Evolutionary conservation across 257 asterid species (phyloP), one percentile per base, ranked within the genome.

Genomic region (Jasminum sambac): DNA sequence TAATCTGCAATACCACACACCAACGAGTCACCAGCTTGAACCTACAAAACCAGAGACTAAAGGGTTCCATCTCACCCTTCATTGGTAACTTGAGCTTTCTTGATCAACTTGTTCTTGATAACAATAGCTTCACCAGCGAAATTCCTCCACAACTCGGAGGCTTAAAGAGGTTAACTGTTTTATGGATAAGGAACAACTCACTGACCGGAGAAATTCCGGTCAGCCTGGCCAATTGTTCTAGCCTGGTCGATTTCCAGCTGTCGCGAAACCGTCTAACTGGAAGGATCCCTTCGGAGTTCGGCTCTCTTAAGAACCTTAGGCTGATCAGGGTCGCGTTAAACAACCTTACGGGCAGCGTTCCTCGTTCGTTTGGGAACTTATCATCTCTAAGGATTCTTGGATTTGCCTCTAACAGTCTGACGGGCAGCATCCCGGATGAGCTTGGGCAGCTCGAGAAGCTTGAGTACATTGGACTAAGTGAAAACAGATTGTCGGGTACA

Each of bases 11-110:
- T 12, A 46, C 46, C 12, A 48, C 21, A 11, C 38, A 11, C 5
- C 14, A 63, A 11, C 66, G 74, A 34, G 78, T 74, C 48, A 61
- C 69, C 7, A 68, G 11, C 17, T 11, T 74, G 5, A 5, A 55
- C 11, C 52, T 74, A 11, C 70, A 64, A 4, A 63, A 63, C 17
- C 69, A 38, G 23, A 62, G 68, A 39, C 70, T 74, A 5, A 43
- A 59, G 17, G 78, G 78, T 6, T 19, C 74, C 0, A 6, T 74
- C 3, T 74, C 78, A 1, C 70, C 78, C 9, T 48, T 57, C 24
- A 74, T 74, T 19, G 66, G 64, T 19, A 68, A 74, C 19, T 23
- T 74, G 58, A 68, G 60, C 34, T 74, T 68, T 13, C 78, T 74
- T 16, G 8, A 16, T 11, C 43, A 44, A 42, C 11, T 74, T 23